These are phyloP conservation scores for Tillandsia leiboldiana DNA, from an alignment of 176 grass and related monocot species.

Conservation along the genomic window DNA sequence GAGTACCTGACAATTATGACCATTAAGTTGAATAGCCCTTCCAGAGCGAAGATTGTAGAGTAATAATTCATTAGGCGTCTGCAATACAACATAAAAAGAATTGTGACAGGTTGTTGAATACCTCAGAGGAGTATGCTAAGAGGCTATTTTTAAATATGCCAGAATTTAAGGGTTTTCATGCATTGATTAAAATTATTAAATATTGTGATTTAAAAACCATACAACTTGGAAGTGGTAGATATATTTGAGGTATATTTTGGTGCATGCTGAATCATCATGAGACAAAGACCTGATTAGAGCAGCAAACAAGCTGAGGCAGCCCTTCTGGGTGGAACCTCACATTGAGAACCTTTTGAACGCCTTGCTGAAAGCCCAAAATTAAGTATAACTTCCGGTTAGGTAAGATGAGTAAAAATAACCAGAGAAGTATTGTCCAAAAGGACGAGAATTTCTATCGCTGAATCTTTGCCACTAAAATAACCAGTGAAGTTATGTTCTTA, in stretches of 20 bases:
- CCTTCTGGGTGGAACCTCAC: constrained; percentile 97
- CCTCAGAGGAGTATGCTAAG: too few relatives aligned
- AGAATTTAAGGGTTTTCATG: not conserved
- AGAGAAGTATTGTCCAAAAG: constrained; percentile 9
- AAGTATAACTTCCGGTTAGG: not conserved
- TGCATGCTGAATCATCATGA: not conserved
- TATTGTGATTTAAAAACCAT: not conserved
- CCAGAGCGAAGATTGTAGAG: constrained; percentile 98
- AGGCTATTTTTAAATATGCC: too few relatives aligned
- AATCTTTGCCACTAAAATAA: too few relatives aligned
- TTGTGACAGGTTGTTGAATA: not conserved
- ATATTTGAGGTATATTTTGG: not conserved
- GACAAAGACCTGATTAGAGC: constrained; percentile 77
- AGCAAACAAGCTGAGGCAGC: constrained; percentile 84
- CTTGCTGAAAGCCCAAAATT: constrained; percentile 48
- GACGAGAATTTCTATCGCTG: constrained; percentile 1
- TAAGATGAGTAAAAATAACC: not conserved
- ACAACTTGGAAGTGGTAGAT: constrained; percentile 12
- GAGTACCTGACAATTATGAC: constrained; percentile 77
- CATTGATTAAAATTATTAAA: not conserved
- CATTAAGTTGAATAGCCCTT: constrained; percentile 85
- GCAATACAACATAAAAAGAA: constrained; percentile 3
- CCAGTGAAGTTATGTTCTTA: too few relatives aligned
- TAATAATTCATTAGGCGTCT: constrained; percentile 94
- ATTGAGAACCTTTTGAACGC: constrained; percentile 82